Evolutionary conservation across 805 yeast genomes (phyloP).

Genomic region (Sungouiozyma intestinalis): DNA sequence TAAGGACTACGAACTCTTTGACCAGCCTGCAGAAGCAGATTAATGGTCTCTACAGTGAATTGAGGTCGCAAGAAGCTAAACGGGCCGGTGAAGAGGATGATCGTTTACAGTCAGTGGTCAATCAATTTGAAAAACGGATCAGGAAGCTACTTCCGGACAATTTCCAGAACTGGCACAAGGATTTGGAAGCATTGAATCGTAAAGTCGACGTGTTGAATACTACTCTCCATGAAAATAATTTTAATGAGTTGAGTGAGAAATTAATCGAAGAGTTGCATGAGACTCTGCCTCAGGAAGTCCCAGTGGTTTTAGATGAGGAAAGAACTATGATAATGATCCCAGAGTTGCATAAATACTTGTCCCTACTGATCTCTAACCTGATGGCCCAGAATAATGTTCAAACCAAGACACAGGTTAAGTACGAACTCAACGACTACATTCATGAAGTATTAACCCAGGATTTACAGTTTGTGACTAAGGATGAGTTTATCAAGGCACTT

Average conservation of each 20-base stretch:
- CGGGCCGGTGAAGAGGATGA: slow-evolving; percentile 21
- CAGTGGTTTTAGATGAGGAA: slow-evolving; percentile 20
- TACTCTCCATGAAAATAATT: slow-evolving; percentile 9
- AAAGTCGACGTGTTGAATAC: neutral
- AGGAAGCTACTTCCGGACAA: slow-evolving; percentile 22
- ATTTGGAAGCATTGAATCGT: slow-evolving; percentile 3
- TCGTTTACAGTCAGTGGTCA: slow-evolving; percentile 20
- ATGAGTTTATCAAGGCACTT: slow-evolving; percentile 19
- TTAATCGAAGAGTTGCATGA: slow-evolving; percentile 13
- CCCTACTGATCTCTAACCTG: slow-evolving; percentile 11
- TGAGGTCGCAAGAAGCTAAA: slow-evolving; percentile 16
- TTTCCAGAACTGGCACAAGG: slow-evolving; percentile 14
- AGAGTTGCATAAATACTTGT: slow-evolving; percentile 20
- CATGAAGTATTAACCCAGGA: slow-evolving; percentile 24
- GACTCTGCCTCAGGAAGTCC: slow-evolving; percentile 23
- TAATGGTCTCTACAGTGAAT: slow-evolving; percentile 21
- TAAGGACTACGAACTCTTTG: slow-evolving; percentile 4
- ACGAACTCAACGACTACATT: slow-evolving; percentile 23
- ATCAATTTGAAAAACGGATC: slow-evolving; percentile 26
- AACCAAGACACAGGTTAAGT: slow-evolving; percentile 8
- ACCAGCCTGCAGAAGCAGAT: slow-evolving; percentile 19
- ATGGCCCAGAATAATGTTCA: slow-evolving; percentile 3
- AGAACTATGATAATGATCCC: slow-evolving; percentile 23
- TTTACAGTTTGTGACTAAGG: slow-evolving; percentile 23
- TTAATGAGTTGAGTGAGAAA: slow-evolving; percentile 18